A percentile compares a stretch with the other conserved stretches of the same genome.
These are phyloP conservation scores for Hemileccinum impolitum DNA, from an alignment of 768 basidiomycete genomes.

Conservation along the genomic window DNA sequence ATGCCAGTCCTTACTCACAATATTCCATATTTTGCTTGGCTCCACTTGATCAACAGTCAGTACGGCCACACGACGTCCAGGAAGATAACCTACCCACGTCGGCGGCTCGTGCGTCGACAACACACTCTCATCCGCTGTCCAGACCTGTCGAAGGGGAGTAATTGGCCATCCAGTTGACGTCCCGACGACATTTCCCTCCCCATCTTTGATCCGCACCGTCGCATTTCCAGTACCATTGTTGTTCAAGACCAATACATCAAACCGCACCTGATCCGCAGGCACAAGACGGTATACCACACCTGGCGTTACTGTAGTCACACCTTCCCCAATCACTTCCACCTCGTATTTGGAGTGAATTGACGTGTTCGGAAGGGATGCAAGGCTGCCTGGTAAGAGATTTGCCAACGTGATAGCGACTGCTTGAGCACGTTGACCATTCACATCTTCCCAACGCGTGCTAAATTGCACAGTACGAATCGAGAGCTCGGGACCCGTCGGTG, in stretches of 20 bases:
- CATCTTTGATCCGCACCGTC: conserved; percentile 32
- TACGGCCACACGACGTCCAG: background rate
- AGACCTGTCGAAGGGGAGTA: conserved; percentile 37
- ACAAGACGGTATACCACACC: conserved; percentile 46
- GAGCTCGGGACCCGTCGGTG: conserved; percentile 27
- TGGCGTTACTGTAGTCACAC: conserved; percentile 41
- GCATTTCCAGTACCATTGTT: conserved; percentile 27
- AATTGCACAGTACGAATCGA: conserved; percentile 44
- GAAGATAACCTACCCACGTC: conserved; percentile 40
- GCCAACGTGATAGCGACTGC: conserved; percentile 50
- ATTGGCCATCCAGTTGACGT: conserved; percentile 38
- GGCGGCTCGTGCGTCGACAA: conserved; percentile 50
- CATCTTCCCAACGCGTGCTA: conserved; percentile 44
- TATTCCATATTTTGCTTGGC: conserved; percentile 52
- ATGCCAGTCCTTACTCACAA: conserved; percentile 37
- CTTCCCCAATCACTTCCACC: conserved; percentile 36
- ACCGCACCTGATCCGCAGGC: conserved; percentile 46
- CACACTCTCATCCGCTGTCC: conserved; percentile 36
- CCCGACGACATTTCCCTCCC: conserved; percentile 33
- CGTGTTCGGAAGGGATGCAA: conserved; percentile 22
- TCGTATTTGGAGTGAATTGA: conserved; percentile 34
- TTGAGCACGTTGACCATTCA: conserved; percentile 39
- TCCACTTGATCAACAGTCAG: conserved; percentile 36
- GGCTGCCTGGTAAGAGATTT: conserved; percentile 43
- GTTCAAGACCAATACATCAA: conserved; percentile 48